A percentile compares a stretch with the other conserved stretches of the same genome.
Conservation (phyloP, 1,284 basidiomycete species). For the Kalmanozyma brasiliensis region DNA sequence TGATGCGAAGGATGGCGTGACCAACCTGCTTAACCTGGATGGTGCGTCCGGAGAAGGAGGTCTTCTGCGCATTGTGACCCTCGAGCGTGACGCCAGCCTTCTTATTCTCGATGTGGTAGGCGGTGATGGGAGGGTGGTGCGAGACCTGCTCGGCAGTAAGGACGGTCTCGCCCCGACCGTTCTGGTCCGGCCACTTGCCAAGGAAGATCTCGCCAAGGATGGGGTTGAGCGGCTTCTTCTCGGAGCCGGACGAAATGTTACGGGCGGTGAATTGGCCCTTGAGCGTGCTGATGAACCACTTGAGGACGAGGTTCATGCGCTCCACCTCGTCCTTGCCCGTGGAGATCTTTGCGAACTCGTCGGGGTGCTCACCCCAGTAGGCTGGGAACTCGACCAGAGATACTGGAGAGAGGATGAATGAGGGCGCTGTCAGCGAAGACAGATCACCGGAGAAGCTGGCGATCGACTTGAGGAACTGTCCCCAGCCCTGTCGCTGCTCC, state of each 20-base stretch:
- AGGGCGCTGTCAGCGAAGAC: slow-evolving; percentile 90
- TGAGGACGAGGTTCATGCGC: slow-evolving; percentile 64
- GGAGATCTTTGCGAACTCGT: slow-evolving; percentile 55
- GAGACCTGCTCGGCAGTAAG: slow-evolving; percentile 86
- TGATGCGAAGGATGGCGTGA: slow-evolving; percentile 84
- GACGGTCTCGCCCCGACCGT: slow-evolving; percentile 82
- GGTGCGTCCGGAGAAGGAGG: slow-evolving; percentile 75
- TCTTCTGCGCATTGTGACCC: slow-evolving; percentile 97
- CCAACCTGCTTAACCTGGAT: slow-evolving; percentile 96
- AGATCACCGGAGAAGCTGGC: slow-evolving; percentile 78
- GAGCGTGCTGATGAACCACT: slow-evolving; percentile 74
- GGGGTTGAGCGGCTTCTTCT: slow-evolving; percentile 97
- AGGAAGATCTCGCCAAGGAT: slow-evolving; percentile 91
- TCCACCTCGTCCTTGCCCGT: slow-evolving; percentile 64
- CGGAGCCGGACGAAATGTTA: slow-evolving; percentile 76
- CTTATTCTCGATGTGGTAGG: slow-evolving; percentile 81
- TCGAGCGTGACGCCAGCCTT: slow-evolving; percentile 81
- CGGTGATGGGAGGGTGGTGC: slow-evolving; percentile 73
- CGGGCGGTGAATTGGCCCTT: slow-evolving; percentile 88
- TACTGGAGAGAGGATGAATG: slow-evolving; percentile 70
- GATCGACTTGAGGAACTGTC: slow-evolving; percentile 64
- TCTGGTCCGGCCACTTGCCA: slow-evolving; percentile 84
- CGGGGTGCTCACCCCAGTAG: slow-evolving; percentile 68
- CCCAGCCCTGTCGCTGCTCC: slow-evolving; percentile 62
- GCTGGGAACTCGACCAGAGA: slow-evolving; percentile 66